Base-by-base conservation (phyloP, 495 filamentous ascomycete genomes). In the Chlorociboria aeruginascens region DNA sequence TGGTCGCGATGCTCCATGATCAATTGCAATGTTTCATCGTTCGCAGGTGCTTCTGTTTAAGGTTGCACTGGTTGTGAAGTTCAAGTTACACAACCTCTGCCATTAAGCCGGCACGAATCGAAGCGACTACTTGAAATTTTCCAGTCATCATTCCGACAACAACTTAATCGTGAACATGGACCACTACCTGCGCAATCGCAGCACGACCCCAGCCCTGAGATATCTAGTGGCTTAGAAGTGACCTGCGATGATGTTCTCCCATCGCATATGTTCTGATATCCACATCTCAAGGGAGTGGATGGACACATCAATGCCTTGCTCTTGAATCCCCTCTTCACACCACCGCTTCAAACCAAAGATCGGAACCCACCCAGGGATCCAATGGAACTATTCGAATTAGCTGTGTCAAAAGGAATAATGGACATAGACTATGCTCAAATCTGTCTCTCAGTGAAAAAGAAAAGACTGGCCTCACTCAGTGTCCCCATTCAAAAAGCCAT, bases 81-180 rank as follows among this genome's bases (percentile, higher is more conserved):
- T 59, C 40, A 82, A 76, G 55, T 66, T 85, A 30, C 78, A 85
- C 53, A 69, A 16, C 79, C 76, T 30, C 66, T 83, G 6, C 79
- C 82, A 13, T 66, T 82, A 14, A 74, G 68, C 35, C 69, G 71
- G 1, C 72, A 70, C 46, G 73, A 85, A 57, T 79, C 78, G 20
- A 62, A 77, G 49, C 72, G 77, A 49, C 66, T 86, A 3, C 70
- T 84, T 28, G 67, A 67, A 42, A 67, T 78, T 31, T 71, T 86
- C 51, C 82, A 78, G n/a, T 68, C 71, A 12, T 85, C 81, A 10
- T 86, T 86, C 60, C 72, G 75, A 49, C 62, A 71, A 25, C 77
- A 83, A 32, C 67, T 86, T 37, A 78, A 84, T 54, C 64, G 56
- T 32, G 71, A 76, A 50, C 73, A 81, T 62, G 43, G 55, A 0